Evolutionary conservation across 2,329 filamentous ascomycete species (phyloP).

Genomic region (Pestalotiopsis sp.): DNA sequence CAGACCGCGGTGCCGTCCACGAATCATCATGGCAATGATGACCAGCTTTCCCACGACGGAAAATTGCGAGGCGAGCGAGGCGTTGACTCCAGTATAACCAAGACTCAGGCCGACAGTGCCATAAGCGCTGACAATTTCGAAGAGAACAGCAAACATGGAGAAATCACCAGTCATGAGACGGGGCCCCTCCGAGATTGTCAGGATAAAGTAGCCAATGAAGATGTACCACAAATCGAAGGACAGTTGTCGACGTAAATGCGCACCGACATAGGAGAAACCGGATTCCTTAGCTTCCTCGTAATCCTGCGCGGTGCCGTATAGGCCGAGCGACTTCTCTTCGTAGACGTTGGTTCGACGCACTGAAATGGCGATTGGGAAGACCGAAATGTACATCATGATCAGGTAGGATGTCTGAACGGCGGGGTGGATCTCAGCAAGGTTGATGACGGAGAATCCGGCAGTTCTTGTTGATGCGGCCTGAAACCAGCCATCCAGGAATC

Average conservation of each 20-base stretch:
- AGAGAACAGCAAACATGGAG: conserved; percentile 71
- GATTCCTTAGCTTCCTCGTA: conserved; percentile 53
- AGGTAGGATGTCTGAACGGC: conserved; percentile 93
- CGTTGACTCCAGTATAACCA: conserved; percentile 75
- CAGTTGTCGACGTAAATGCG: conserved; percentile 88
- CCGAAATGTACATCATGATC: conserved; percentile 99
- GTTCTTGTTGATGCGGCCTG: conserved; percentile 89
- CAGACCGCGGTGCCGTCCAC: conserved; percentile 69
- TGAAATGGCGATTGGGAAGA: conserved; percentile 95
- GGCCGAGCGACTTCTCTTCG: conserved; percentile 83
- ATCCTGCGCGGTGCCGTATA: conserved; percentile 62
- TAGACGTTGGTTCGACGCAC: conserved; percentile 95
- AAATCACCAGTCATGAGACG: conserved; percentile 68
- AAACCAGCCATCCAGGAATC: conserved; percentile 85
- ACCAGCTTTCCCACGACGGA: conserved; percentile 71
- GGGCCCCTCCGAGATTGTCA: conserved; percentile 82
- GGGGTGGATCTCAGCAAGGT: conserved; percentile 77
- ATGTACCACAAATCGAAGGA: conserved; percentile 99
- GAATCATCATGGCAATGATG: conserved; percentile 70
- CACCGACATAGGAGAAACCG: conserved; percentile 82
- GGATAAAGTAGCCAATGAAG: conserved; percentile 89
- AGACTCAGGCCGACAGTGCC: conserved; percentile 92
- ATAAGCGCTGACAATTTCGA: conserved; percentile 88
- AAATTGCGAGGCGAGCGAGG: conserved; percentile 84
- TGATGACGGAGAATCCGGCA: conserved; percentile 85